A percentile compares a stretch with the other conserved stretches of the same genome.
Conservation (phyloP, 306 rosid genomes). For the Quercus berberidifolia region DNA sequence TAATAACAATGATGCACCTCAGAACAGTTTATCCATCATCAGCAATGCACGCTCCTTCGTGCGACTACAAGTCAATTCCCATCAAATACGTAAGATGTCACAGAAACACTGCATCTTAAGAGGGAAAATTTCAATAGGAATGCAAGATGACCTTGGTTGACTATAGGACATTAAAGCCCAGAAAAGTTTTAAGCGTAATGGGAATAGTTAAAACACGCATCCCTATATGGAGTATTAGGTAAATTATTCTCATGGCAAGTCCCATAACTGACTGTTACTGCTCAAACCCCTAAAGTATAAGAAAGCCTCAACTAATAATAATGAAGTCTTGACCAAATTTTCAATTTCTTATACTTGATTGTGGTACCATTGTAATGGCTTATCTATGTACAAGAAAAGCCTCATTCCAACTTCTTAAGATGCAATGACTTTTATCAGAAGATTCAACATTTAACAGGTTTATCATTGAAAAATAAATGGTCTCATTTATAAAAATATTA, state of each 20-base stretch:
- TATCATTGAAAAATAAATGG: background rate
- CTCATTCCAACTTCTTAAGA: no score
- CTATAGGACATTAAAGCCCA: background rate
- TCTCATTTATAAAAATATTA: background rate
- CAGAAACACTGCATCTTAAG: slow-evolving; percentile 60
- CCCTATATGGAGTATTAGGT: background rate
- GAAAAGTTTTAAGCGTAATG: background rate
- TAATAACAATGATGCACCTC: slow-evolving; percentile 19
- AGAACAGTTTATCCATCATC: slow-evolving; percentile 88
- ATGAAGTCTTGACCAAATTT: background rate
- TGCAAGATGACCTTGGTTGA: background rate
- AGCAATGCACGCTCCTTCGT: slow-evolving; percentile 83
- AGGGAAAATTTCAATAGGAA: background rate
- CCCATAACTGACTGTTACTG: background rate
- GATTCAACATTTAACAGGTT: background rate
- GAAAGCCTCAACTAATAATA: background rate
- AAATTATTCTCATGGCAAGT: background rate
- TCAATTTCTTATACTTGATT: background rate
- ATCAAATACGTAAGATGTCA: slow-evolving; percentile 72
- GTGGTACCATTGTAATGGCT: background rate
- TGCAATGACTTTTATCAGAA: background rate
- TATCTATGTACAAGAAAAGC: no score
- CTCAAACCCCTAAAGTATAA: background rate
- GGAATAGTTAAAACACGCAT: background rate
- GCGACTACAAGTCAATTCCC: slow-evolving; percentile 87